These are phyloP conservation scores for Mycena epipterygia DNA, from an alignment of 768 basidiomycete genomes.

Conservation along the genomic window DNA sequence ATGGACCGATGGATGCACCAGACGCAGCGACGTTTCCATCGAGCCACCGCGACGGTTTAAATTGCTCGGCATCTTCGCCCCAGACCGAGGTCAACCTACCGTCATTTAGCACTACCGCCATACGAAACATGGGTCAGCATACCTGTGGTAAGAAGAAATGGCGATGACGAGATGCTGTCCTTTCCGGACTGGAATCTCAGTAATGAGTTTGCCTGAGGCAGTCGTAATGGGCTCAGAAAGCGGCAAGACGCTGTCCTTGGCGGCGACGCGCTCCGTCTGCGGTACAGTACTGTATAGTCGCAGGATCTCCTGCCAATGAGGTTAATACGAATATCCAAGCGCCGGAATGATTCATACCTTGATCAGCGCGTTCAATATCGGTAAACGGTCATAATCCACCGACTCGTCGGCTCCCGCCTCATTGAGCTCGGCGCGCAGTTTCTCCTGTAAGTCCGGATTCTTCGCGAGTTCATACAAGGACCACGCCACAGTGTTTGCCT, in stretches of 20 bases:
- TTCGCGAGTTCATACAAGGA: conserved; percentile 48
- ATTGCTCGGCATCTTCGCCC: conserved; percentile 33
- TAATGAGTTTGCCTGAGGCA: conserved; percentile 57
- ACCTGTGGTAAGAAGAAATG: conserved; percentile 59
- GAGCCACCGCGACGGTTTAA: conserved; percentile 30
- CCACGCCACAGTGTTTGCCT: conserved; percentile 41
- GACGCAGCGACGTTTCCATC: conserved; percentile 17
- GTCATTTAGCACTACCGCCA: neutral
- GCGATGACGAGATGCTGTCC: conserved; percentile 64
- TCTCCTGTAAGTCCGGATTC: conserved; percentile 43
- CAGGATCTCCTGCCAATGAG: conserved; percentile 20
- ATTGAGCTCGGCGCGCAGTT: conserved; percentile 48
- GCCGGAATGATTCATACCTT: conserved; percentile 4
- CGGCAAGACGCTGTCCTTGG: conserved; percentile 68
- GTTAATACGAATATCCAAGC: neutral
- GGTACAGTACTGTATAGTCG: conserved; percentile 34
- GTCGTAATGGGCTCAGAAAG: conserved; percentile 66
- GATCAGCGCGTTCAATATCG: conserved; percentile 30
- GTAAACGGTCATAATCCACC: conserved; percentile 30
- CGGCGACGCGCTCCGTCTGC: conserved; percentile 44
- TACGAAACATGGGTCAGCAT: neutral
- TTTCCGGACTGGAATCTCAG: conserved; percentile 63
- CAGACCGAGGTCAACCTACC: conserved; percentile 29
- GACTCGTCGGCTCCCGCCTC: conserved; percentile 25
- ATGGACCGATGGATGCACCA: conserved; percentile 27